phyloP scores from a whole-genome alignment of 2,329 filamentous ascomycete genomes.

The Aspergillus sp. region DNA sequence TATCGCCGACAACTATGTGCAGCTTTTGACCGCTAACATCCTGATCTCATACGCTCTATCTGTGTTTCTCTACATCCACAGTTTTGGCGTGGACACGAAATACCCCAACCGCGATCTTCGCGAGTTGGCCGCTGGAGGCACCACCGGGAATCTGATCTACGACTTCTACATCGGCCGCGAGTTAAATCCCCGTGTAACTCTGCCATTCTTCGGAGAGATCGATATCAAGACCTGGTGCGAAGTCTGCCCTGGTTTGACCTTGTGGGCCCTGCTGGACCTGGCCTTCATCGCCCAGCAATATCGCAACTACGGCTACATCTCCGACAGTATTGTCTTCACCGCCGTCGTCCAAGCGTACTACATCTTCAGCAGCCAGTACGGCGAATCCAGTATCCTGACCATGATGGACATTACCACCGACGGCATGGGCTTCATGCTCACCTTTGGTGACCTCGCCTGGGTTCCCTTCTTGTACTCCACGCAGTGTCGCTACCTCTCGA shows the following conservation, averaged over 20 bases:
- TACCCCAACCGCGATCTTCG: slow-evolving; percentile 67
- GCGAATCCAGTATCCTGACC: slow-evolving; percentile 81
- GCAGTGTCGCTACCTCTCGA: slow-evolving; percentile 77
- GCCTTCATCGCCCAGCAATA: slow-evolving; percentile 84
- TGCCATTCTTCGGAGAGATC: slow-evolving; percentile 57
- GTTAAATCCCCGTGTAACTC: slow-evolving; percentile 75
- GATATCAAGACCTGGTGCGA: slow-evolving; percentile 89
- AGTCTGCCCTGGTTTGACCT: slow-evolving; percentile 80
- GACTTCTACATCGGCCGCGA: slow-evolving; percentile 95
- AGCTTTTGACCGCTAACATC: slow-evolving; percentile 77
- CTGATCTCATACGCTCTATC: slow-evolving; percentile 70
- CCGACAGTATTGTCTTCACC: slow-evolving; percentile 78
- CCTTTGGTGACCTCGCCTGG: slow-evolving; percentile 88
- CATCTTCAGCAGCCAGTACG: slow-evolving; percentile 75
- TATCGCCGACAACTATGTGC: slow-evolving; percentile 83
- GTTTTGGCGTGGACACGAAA: slow-evolving; percentile 64
- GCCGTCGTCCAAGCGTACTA: slow-evolving; percentile 74
- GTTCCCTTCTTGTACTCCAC: slow-evolving; percentile 82
- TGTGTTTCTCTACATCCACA: slow-evolving; percentile 73
- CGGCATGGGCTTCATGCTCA: slow-evolving; percentile 89
- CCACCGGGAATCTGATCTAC: slow-evolving; percentile 78
- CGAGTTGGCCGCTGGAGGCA: slow-evolving; percentile 75
- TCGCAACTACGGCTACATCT: slow-evolving; percentile 73
- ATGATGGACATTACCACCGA: slow-evolving; percentile 91
- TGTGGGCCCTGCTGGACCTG: slow-evolving; percentile 80